phyloP scores from a whole-genome alignment of 495 filamentous ascomycete genomes.

The Neurospora sp. region DNA sequence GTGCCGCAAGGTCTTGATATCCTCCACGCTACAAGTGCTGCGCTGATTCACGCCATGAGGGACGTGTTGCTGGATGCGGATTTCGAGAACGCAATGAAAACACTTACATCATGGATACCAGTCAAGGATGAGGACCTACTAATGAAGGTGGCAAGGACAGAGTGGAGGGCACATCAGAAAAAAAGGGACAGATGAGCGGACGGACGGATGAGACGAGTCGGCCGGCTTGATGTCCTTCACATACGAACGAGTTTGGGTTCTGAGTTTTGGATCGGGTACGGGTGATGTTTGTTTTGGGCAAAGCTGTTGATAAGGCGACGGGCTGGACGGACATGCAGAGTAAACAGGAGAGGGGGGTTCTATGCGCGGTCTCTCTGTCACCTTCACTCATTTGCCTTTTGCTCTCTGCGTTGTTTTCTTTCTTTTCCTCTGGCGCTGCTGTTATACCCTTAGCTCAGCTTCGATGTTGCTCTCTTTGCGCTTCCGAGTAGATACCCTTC shows the following conservation, averaged over 20 bases:
- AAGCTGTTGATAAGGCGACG: not conserved
- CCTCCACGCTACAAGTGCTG: constrained; percentile 81
- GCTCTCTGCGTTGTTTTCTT: not conserved
- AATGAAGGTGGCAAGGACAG: constrained; percentile 86
- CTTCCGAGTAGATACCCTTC: not conserved
- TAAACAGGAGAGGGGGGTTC: not conserved
- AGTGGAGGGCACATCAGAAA: constrained; percentile 66
- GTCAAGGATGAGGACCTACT: constrained; percentile 90
- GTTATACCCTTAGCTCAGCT: not conserved
- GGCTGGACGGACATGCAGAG: not conserved
- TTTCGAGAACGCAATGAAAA: constrained; percentile 98
- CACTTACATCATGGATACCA: constrained; percentile 90
- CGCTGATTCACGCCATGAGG: constrained; percentile 83
- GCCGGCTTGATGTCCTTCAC: not conserved
- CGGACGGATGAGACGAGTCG: constrained; percentile 1
- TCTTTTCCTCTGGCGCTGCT: not conserved
- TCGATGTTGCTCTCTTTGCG: not conserved
- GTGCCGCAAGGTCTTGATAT: constrained; percentile 57
- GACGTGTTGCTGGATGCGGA: constrained; percentile 88
- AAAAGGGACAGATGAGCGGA: constrained; percentile 19
- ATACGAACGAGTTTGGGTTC: not conserved
- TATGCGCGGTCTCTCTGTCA: not conserved
- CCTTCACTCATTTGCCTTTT: not conserved
- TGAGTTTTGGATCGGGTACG: not conserved
- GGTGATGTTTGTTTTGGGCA: not conserved